These are phyloP conservation scores for Rhamnella rubrinervis DNA, from an alignment of 331 rosid genomes.

Conservation along the genomic window DNA sequence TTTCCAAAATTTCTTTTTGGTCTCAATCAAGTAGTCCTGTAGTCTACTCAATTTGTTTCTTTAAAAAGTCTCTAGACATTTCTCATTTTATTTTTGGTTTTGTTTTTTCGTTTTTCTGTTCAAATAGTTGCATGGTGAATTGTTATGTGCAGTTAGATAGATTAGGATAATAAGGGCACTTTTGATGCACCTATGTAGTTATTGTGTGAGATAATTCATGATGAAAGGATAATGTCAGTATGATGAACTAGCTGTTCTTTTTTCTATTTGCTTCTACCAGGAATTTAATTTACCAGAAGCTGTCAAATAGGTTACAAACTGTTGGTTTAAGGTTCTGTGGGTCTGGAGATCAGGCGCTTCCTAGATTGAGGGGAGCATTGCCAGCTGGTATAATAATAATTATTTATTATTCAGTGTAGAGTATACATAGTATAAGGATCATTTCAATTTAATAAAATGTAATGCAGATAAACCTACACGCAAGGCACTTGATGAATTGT, in stretches of 20 bases:
- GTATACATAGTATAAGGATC: background rate
- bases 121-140: no score
- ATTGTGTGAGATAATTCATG: background rate
- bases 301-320: constrained; percentile 84
- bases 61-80: no score
- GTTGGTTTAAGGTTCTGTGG: constrained; percentile 91
- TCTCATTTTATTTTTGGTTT: no score
- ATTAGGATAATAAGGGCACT: background rate
- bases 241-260: constrained; percentile 8
- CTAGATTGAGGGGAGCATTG: constrained; percentile 91
- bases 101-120: no score
- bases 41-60: no score
- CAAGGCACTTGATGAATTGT: constrained; percentile 89
- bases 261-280: constrained; percentile 37
- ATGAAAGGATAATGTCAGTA: background rate
- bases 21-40: no score
- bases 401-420: constrained; percentile 17
- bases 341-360: constrained; percentile 81
- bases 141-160: no score
- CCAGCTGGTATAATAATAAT: constrained; percentile 59
- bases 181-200: background rate
- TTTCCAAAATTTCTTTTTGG: no score
- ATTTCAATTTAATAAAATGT: constrained; percentile 13
- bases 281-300: constrained; percentile 81
- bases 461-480: constrained; percentile 72